Evolutionary conservation across 2,329 filamentous ascomycete genomes (phyloP).

Genomic region (Alternaria postmessia): DNA sequence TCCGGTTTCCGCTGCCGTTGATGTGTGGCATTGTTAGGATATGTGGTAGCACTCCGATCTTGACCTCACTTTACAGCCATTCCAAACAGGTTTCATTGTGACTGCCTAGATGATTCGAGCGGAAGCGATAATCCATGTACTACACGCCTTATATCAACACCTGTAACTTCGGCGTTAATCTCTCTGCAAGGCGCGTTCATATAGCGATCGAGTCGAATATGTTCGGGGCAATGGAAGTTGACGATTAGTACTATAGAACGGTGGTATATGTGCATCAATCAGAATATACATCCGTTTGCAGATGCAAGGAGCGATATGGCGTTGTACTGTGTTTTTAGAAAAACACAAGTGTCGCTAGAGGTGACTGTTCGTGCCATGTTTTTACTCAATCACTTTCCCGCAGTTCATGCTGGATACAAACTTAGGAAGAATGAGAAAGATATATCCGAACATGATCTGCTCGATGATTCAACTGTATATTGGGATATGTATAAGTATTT

Average conservation of each 20-base stretch:
- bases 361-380: background rate
- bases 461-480: background rate
- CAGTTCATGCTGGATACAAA: background rate
- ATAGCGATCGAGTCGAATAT: background rate
- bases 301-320: background rate
- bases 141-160: background rate
- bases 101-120: background rate
- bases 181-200: background rate
- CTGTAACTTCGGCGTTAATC: background rate
- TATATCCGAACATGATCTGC: background rate
- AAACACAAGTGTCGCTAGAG: background rate
- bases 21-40: background rate
- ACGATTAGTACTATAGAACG: background rate
- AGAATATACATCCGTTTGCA: background rate
- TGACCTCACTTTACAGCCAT: background rate
- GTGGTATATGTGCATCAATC: background rate
- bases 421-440: background rate
- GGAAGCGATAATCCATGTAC: background rate
- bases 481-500: too few relatives aligned
- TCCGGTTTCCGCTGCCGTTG: conserved; percentile 1
- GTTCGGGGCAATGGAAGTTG: background rate
- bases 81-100: background rate
- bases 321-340: background rate
- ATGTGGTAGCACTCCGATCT: background rate
- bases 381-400: background rate